Base-by-base conservation (phyloP, 2,329 filamentous ascomycete species). In the Cercospora citrullina region DNA sequence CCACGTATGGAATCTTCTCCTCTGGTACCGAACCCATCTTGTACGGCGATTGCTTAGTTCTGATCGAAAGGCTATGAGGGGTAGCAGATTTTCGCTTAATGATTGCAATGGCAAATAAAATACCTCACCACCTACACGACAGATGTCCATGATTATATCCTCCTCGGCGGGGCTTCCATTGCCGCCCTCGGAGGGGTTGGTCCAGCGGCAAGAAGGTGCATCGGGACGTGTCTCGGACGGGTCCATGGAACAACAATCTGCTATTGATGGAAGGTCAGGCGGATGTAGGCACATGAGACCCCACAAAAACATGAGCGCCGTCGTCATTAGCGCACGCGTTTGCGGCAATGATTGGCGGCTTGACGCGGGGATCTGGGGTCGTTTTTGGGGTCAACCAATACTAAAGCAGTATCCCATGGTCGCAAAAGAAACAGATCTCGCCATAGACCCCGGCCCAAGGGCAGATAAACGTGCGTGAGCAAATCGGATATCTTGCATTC, bases 11-110 rank as follows among this genome's bases (percentile, higher is more conserved):
- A 33, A 75, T 70, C 21, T 75, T 70, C 60, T 68, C 69, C 66
- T 74, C 70, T 67, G 67, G 72, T 10, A 72, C 63, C 18, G 73
- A 74, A 65, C 73, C 73, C 74, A 75, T 75, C 39, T 67, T 74
- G 68, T 66, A 64, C n/a, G 70, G 64, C 16, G 68, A 72, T 18
- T 59, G 21, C 28, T 70, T 72, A 42, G 28, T 64, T 59, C 70
- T 64, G 60, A 60, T 53, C 16, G 68, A 45, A 51, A 72, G 62
- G 26, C 31, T 63, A 33, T 68, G 67, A 18, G 63, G 31, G 31
- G 21, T 21, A 36, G 36, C 33, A 30, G 51, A 36, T 67, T 71
- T 71, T 14, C 70, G 70, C 60, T 71, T 68, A 66, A 70, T 70
- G 63, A 45, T 70, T 66, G 59, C 62, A 31, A 58, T 23, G 39